Evolutionary conservation across 2,329 filamentous ascomycete species (phyloP).

Genomic region (Cercospora nicotianae): DNA sequence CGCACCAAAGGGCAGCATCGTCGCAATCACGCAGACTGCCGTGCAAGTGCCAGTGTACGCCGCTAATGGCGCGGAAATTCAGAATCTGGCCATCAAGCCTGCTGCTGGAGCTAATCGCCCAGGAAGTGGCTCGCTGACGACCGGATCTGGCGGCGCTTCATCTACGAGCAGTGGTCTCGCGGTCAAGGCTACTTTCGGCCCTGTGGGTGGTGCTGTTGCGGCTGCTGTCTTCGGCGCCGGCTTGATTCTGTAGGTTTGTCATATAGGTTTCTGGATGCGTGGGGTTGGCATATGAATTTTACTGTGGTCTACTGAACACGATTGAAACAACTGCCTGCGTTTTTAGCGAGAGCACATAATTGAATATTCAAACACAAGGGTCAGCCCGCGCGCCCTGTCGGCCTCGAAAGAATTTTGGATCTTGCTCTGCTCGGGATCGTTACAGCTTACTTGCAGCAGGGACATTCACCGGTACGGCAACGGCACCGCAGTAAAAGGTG

Average conservation of each 20-base stretch:
- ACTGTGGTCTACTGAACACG: background rate
- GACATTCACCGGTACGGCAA: background rate
- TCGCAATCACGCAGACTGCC: constrained; percentile 57
- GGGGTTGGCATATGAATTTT: background rate
- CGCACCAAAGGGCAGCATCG: constrained; percentile 58
- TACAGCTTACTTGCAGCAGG: background rate
- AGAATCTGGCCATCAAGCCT: constrained; percentile 60
- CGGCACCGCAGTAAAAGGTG: background rate
- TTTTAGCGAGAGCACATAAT: background rate
- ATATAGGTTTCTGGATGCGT: background rate
- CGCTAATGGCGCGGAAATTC: constrained; percentile 58
- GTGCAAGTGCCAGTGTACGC: constrained; percentile 60
- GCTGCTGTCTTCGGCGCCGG: constrained; percentile 32
- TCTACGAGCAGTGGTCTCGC: constrained; percentile 23
- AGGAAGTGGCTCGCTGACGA: constrained; percentile 42
- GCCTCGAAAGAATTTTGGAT: background rate
- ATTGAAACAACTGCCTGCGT: background rate
- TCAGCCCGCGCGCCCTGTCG: background rate
- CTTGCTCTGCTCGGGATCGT: background rate
- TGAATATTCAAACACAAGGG: background rate
- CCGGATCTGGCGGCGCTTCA: constrained; percentile 20
- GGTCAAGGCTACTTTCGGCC: constrained; percentile 17
- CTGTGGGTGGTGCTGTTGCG: constrained; percentile 23
- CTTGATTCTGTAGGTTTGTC: constrained; percentile 25
- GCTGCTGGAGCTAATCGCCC: constrained; percentile 59